Conservation (phyloP, 345 rosid species). For the Citrus cavaleriei region DNA sequence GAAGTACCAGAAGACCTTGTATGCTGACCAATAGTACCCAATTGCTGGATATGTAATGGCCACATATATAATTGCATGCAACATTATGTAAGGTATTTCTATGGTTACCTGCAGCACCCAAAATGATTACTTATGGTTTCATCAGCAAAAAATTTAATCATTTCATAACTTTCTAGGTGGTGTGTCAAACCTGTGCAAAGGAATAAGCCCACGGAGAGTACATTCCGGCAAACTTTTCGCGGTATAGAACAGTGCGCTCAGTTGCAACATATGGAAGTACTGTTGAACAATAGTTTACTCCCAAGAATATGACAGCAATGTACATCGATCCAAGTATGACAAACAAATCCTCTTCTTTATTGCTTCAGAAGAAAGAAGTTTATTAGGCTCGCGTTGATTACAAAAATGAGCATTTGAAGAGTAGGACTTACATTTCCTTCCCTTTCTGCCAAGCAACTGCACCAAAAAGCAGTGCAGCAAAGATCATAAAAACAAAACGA, state of each 20-base stretch:
- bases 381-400: not conserved
- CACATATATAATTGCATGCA: not conserved
- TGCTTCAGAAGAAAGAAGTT: not conserved
- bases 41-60: slow-evolving; percentile 8
- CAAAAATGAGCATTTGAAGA: not conserved
- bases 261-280: not conserved
- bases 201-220: slow-evolving; percentile 17
- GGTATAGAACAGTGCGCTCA: slow-evolving; percentile 14
- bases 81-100: slow-evolving; percentile 21
- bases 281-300: not conserved
- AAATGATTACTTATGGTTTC: not conserved
- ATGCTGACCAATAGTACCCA: slow-evolving; percentile 7
- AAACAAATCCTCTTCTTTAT: slow-evolving; percentile 9
- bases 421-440: slow-evolving; percentile 17
- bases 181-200: slow-evolving; percentile 5
- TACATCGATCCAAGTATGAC: slow-evolving; percentile 5
- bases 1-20: slow-evolving; percentile 26
- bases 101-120: slow-evolving; percentile 14
- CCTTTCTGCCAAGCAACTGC: slow-evolving; percentile 29
- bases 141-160: not conserved
- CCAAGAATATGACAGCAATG: not conserved
- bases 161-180: not conserved
- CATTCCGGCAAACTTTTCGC: slow-evolving; percentile 15
- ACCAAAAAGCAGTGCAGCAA: slow-evolving; percentile 25
- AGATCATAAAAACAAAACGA: slow-evolving; percentile 23